Evolutionary conservation across 495 filamentous ascomycete species (phyloP), one percentile per base, ranked within the genome.

Genomic region (Friedmanniomyces simplex): DNA sequence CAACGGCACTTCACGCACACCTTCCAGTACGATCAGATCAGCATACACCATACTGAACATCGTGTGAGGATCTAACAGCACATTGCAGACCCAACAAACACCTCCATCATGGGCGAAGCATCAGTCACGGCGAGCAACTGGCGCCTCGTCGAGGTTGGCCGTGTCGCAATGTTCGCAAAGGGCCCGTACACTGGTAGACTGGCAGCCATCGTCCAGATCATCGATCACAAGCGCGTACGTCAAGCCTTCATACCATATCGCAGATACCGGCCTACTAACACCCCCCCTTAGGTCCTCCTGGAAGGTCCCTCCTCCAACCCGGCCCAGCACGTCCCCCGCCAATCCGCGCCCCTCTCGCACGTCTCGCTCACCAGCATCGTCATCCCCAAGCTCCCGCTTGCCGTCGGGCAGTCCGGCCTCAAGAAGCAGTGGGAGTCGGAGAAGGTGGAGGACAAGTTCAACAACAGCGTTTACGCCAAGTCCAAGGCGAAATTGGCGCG

Each of bases 171-270:
- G 69, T 81, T 95, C 77, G 81, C 82, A 67, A 71, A 77, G 67
- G 85, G 84, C 63, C 86, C 83, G 62, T 88, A 82, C 79, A 78
- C 73, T 61, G 91, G 90, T 76, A 86, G 85, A 74, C 82, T 97
- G 61, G 94, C 89, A 62, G 77, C 81, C 69, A 93, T 99, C 72
- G 89, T 96, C 74, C 90, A 97, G 83, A 95, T 99, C 74, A 91
- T 97, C 76, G 94, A 97, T 77, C 93, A 99, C 87, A 95, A 95
- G 82, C 88, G 93, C 75, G 93, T 97, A 95, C 71, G 91, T 87
- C 60, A 43, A 42, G 37, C 52, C 36, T 43, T 50, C 53, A 62
- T n/a, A 20, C 34, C 30, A 13, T 63, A 61, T 73, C 69, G 77
- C 72, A 77, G 67, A 47, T 39, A 6, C n/a, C 39, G 14, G 4